Evolutionary conservation across 2,329 filamentous ascomycete species (phyloP).

Genomic region (Orbilia oligospora): DNA sequence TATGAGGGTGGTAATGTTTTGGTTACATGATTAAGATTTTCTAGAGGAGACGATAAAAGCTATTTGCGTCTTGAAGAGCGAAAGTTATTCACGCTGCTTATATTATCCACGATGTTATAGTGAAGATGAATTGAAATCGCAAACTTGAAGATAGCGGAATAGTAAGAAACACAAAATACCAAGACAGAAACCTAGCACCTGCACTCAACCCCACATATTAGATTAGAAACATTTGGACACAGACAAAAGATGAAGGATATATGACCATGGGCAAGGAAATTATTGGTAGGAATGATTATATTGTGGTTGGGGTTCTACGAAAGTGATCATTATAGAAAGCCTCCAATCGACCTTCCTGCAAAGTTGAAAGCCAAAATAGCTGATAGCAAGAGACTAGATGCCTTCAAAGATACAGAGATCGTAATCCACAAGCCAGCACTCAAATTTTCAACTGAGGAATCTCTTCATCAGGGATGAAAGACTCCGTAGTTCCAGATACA

Average conservation of each 20-base stretch:
- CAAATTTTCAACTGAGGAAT: conserved; percentile 9
- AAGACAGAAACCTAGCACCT: background rate
- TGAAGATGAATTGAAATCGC: background rate
- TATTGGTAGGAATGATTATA: too few relatives aligned
- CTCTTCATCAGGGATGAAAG: background rate
- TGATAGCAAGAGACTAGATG: background rate
- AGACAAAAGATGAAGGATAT: background rate
- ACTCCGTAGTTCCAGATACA: background rate
- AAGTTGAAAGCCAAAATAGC: background rate
- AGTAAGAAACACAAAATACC: background rate
- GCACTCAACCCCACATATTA: too few relatives aligned
- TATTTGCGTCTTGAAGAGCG: background rate
- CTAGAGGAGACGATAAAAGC: background rate
- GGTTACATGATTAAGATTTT: background rate
- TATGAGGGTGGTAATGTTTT: background rate
- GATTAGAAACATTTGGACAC: background rate
- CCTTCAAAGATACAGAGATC: background rate
- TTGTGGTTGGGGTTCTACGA: background rate
- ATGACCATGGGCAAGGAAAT: background rate
- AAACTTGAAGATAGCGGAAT: background rate
- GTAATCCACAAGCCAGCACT: background rate
- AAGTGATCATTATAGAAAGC: background rate
- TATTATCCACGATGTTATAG: background rate
- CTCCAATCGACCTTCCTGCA: background rate
- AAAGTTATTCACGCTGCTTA: background rate